phyloP scores from a whole-genome alignment of 257 asterid genomes.

The Nyctanthes arbortristis region DNA sequence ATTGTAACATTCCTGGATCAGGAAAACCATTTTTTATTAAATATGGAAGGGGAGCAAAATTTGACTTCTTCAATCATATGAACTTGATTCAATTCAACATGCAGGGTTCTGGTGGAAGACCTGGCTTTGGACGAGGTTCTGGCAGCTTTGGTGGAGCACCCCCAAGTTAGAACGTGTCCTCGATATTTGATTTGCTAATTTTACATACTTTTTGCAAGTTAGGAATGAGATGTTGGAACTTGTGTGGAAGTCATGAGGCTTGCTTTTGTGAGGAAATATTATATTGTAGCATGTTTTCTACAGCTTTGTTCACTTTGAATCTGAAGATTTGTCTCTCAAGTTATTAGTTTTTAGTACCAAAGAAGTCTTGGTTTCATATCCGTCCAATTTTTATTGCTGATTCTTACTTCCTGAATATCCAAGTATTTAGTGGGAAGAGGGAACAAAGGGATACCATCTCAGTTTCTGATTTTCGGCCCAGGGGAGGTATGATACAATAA shows the following conservation, averaged over 20 bases:
- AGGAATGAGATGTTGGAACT: constrained; percentile 20
- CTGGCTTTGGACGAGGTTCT: constrained; percentile 53
- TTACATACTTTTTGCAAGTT: constrained; percentile 7
- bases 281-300: neutral
- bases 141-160: constrained; percentile 61
- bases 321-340: neutral
- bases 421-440: too few species aligned
- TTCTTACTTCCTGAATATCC: neutral
- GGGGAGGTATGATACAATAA: too few species aligned
- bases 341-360: neutral
- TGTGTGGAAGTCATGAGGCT: constrained; percentile 14
- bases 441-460: too few species aligned
- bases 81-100: neutral
- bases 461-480: too few species aligned
- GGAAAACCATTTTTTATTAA: neutral
- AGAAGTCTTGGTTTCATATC: neutral
- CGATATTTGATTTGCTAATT: neutral
- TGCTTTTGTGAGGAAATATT: constrained; percentile 19
- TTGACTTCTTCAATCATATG: neutral
- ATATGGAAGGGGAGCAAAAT: neutral
- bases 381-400: neutral
- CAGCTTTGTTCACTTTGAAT: neutral
- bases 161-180: constrained; percentile 33
- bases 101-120: constrained; percentile 54
- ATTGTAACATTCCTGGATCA: neutral